Conservation (phyloP, 2,329 filamentous ascomycete genomes). For the Ceratocystis albifundus region DNA sequence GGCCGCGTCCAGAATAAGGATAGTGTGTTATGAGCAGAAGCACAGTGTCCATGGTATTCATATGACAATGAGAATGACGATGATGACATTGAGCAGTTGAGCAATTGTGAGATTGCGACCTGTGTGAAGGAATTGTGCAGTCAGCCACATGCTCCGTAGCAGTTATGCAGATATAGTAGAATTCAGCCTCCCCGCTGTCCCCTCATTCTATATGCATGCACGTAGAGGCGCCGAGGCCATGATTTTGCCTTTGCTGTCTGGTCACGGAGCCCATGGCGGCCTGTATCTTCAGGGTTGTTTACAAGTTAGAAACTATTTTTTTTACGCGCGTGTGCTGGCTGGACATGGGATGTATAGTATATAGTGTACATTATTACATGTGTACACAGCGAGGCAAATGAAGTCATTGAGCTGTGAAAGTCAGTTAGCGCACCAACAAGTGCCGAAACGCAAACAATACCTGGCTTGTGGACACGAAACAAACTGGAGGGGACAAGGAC, state of each 20-base stretch:
- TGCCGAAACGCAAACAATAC: no score
- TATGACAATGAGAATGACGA: not conserved
- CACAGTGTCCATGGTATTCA: not conserved
- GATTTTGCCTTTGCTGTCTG: no score
- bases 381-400: no score
- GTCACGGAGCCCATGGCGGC: no score
- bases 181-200: not conserved
- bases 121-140: not conserved
- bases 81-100: not conserved
- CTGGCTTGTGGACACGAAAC: not conserved
- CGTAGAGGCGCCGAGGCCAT: no score
- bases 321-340: no score
- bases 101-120: not conserved
- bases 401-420: no score
- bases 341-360: no score
- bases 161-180: not conserved
- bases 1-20: not conserved
- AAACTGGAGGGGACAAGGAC: slow-evolving; percentile 8
- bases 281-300: no score
- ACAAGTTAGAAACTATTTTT: no score
- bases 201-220: not conserved
- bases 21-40: not conserved
- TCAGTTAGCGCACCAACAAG: no score
- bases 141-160: not conserved
- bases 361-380: no score